Base-by-base conservation (phyloP, 805 yeast genomes). In the Suhomyces kilbournensis region DNA sequence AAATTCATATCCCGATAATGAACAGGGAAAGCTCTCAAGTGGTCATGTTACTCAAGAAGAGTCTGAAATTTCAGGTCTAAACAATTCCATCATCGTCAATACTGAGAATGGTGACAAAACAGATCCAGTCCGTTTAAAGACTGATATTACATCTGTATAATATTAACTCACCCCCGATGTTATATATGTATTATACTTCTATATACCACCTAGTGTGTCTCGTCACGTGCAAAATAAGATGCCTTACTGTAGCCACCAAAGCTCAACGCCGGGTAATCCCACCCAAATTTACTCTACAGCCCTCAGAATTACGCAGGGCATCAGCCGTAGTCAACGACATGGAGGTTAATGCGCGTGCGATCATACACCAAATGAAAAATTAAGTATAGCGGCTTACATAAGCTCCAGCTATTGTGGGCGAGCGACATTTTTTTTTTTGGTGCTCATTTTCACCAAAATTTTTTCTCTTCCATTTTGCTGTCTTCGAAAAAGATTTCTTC, bases 401-500 rank as follows among this genome's bases (percentile, higher is more conserved):
- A 47, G 10, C 44, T 3, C 17, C 45, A 22, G 50, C 22, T 4
- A 17, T 20, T 17, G 30, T 23, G 19, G 30, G 30, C 53, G 56
- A 45, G 30, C 53, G 56, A 45, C 46, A 48, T 40, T 40, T 48
- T 46, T 34, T 30, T 43, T 48, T 46, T 45, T 49, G 47, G 35
- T 38, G 44, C 38, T 45, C 44, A 49, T 45, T 49, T 46, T 46
- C 55, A 44, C 56, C 47, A 44, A 49, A 51, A 58, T 51, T 56
- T 64, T 62, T 59, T 59, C 53, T 52, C 49, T 44, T 42, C 50
- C 54, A 50, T 55, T 54, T 58, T 62, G 48, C 48, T 32, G 43
- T 44, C 34, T 34, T 46, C 14, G 20, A 46, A 46, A 38, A 46
- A 46, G 48, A 46, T 46, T 46, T 56, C 60, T 58, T 48, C 56